phyloP scores from a whole-genome alignment of 768 basidiomycete genomes.

The Guyanaporus albipodus region DNA sequence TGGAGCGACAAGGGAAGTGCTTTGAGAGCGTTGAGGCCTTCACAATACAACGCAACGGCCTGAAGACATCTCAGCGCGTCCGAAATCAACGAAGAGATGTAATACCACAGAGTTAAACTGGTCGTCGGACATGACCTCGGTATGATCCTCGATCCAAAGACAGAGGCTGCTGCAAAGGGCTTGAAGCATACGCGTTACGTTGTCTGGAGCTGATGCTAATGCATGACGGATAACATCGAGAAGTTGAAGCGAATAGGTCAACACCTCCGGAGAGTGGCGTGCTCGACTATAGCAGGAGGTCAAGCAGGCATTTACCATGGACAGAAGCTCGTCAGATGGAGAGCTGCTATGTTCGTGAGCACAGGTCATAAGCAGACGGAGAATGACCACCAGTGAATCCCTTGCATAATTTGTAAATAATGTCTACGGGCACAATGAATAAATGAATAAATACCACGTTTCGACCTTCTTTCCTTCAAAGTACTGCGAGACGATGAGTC shows the following conservation, averaged over 20 bases:
- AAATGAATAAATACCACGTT: constrained; percentile 18
- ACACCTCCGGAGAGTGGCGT: constrained; percentile 20
- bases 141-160: constrained; percentile 52
- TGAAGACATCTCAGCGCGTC: constrained; percentile 5
- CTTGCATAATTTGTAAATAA: constrained; percentile 16
- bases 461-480: constrained; percentile 14
- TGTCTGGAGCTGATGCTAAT: constrained; percentile 25
- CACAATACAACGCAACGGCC: constrained; percentile 42
- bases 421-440: neutral
- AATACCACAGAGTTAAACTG: constrained; percentile 50
- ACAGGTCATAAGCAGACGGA: constrained; percentile 16
- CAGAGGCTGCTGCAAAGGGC: constrained; percentile 38
- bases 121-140: constrained; percentile 35
- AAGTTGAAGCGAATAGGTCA: constrained; percentile 33
- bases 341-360: constrained; percentile 2
- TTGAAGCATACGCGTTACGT: constrained; percentile 35
- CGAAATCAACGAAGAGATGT: constrained; percentile 4
- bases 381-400: constrained; percentile 17
- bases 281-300: constrained; percentile 32
- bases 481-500: constrained; percentile 10
- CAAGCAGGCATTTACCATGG: constrained; percentile 31
- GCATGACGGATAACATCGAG: constrained; percentile 34
- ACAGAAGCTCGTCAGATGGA: constrained; percentile 25
- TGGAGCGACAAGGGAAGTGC: constrained; percentile 37
- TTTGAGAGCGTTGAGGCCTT: constrained; percentile 39